Evolutionary conservation across 495 filamentous ascomycete genomes (phyloP).

Genomic region (Aspergillus sparsus): DNA sequence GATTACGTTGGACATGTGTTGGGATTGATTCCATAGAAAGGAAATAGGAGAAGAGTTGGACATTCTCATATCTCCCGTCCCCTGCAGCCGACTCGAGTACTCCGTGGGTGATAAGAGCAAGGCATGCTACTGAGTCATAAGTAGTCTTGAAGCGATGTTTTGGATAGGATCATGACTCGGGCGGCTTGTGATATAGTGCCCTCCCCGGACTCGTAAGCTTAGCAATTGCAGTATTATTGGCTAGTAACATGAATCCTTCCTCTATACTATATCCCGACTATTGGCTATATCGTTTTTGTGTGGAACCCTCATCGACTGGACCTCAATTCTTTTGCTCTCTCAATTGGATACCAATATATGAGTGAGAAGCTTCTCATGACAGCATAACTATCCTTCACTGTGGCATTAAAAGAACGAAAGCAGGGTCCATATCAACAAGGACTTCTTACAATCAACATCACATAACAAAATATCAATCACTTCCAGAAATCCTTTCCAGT

Average conservation of each 20-base stretch:
- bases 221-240: neutral
- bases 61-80: neutral
- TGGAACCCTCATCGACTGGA: neutral
- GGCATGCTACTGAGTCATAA: neutral
- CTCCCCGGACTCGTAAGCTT: neutral
- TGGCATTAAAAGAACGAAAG: neutral
- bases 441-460: neutral
- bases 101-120: neutral
- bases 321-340: neutral
- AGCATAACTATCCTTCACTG: neutral
- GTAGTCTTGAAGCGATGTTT: neutral
- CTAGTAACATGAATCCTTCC: neutral
- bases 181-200: neutral
- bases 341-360: neutral
- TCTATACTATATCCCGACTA: neutral
- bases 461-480: neutral
- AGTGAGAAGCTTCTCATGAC: neutral
- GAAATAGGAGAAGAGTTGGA: neutral
- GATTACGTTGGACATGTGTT: neutral
- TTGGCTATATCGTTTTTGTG: neutral
- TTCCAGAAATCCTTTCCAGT: neutral
- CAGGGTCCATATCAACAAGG: neutral
- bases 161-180: neutral
- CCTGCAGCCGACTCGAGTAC: neutral
- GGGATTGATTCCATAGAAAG: too few species aligned